Conservation (phyloP, 148 eudicot species). For the Chenopodium berlandieri region DNA sequence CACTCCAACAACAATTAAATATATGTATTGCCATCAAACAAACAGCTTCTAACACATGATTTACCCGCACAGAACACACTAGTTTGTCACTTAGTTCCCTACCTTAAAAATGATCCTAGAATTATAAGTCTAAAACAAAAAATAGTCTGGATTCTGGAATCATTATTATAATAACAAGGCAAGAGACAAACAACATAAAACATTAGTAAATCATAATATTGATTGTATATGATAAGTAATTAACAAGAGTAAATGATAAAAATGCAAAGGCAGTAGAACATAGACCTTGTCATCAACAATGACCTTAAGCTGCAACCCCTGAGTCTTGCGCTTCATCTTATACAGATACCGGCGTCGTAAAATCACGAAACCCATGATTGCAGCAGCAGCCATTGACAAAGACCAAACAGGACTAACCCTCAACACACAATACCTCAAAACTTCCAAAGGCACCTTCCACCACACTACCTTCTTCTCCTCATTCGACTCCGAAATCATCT, state of each 20-base stretch:
- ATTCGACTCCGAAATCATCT: background rate
- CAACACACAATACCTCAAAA: constrained; percentile 59
- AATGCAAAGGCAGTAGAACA: background rate
- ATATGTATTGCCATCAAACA: background rate
- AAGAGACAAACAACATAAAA: background rate
- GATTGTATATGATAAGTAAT: background rate
- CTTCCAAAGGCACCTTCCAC: constrained; percentile 87
- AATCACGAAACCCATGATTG: constrained; percentile 66
- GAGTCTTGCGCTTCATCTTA: constrained; percentile 68
- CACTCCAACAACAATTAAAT: background rate
- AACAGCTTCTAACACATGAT: background rate
- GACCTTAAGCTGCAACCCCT: constrained; percentile 55
- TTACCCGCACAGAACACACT: background rate
- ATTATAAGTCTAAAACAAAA: background rate
- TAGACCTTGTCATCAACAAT: constrained; percentile 79
- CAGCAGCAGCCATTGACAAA: constrained; percentile 84
- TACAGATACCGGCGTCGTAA: constrained; percentile 56
- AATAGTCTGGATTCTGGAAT: background rate
- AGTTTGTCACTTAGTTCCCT: background rate
- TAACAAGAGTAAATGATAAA: background rate
- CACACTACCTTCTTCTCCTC: constrained; percentile 44
- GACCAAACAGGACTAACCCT: constrained; percentile 82
- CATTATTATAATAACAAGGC: background rate
- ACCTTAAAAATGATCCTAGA: background rate
- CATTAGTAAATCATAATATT: background rate